phyloP scores from a whole-genome alignment of 202 grass and related monocot species.

The Cymbopogon flexuosus region DNA sequence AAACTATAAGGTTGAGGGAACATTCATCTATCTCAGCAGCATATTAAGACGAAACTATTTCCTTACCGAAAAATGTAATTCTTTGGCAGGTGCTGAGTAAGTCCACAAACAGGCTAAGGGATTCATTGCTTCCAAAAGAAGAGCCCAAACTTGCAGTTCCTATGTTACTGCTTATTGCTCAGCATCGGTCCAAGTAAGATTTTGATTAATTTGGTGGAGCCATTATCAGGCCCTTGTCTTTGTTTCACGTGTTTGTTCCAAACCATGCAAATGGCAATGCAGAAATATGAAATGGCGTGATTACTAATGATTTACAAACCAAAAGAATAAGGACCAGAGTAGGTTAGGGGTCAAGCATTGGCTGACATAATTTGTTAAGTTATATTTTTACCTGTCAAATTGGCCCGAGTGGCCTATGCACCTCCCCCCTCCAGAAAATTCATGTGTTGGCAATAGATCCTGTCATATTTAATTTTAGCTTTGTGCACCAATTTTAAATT shows the following conservation, averaged over 20 bases:
- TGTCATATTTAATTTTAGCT: background rate
- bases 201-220: slow-evolving; percentile 3
- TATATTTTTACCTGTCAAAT: background rate
- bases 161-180: slow-evolving; percentile 85
- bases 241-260: background rate
- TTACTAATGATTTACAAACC: background rate
- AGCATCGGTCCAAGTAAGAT: slow-evolving; percentile 87
- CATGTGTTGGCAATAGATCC: background rate
- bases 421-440: background rate
- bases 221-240: background rate
- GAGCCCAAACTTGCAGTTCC: slow-evolving; percentile 95
- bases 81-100: slow-evolving; percentile 73
- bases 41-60: slow-evolving; percentile 18
- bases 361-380: background rate
- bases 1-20: slow-evolving; percentile 76
- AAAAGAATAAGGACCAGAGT: background rate
- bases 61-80: background rate
- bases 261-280: background rate
- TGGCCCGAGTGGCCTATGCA: background rate
- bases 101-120: slow-evolving; percentile 80
- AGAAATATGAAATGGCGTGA: background rate
- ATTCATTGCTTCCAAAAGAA: slow-evolving; percentile 80
- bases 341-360: background rate
- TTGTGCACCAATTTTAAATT: background rate
- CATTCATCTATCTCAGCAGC: slow-evolving; percentile 12